Percentiles rank a stretch among this genome's conserved stretches.
Conservation (phyloP, 305 asterid genomes). For the Fraxinus platypoda region DNA sequence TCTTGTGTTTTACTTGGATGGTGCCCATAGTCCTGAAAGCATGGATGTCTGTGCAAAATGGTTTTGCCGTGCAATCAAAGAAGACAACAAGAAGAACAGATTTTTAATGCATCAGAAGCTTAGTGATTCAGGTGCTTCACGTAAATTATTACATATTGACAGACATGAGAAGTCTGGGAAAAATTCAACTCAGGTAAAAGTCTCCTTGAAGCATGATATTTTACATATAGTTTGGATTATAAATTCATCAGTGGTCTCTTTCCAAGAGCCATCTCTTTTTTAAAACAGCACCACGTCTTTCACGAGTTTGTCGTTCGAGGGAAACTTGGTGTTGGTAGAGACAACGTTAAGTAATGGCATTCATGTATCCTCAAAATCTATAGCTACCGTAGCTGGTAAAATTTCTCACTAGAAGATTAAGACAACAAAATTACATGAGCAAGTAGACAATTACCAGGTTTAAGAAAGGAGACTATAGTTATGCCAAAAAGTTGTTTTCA, state of each 20-base stretch:
- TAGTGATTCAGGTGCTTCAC: constrained; percentile 29
- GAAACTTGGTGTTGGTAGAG: not conserved
- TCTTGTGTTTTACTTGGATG: constrained; percentile 87
- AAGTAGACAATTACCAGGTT: not conserved
- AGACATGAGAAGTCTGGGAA: constrained; percentile 31
- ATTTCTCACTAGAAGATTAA: not conserved
- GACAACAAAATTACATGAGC: not conserved
- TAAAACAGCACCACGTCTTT: not conserved
- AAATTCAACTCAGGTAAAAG: constrained; percentile 55
- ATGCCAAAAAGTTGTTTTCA: not conserved
- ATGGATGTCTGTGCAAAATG: constrained; percentile 98
- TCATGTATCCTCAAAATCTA: not conserved
- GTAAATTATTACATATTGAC: constrained; percentile 30
- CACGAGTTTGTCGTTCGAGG: not conserved
- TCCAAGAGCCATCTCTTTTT: not conserved
- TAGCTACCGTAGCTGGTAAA: not conserved
- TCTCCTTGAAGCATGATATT: not conserved
- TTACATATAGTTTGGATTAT: not conserved
- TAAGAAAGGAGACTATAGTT: not conserved
- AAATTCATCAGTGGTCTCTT: not conserved
- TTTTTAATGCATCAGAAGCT: constrained; percentile 24
- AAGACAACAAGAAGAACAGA: constrained; percentile 37
- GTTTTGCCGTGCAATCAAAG: constrained; percentile 71
- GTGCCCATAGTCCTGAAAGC: constrained; percentile 99
- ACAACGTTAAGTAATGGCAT: not conserved